Evolutionary conservation across 192 early-diverging fungal genomes (phyloP), one percentile per base, ranked within the genome.

Genomic region (Rhizoclosmatium sp.): DNA sequence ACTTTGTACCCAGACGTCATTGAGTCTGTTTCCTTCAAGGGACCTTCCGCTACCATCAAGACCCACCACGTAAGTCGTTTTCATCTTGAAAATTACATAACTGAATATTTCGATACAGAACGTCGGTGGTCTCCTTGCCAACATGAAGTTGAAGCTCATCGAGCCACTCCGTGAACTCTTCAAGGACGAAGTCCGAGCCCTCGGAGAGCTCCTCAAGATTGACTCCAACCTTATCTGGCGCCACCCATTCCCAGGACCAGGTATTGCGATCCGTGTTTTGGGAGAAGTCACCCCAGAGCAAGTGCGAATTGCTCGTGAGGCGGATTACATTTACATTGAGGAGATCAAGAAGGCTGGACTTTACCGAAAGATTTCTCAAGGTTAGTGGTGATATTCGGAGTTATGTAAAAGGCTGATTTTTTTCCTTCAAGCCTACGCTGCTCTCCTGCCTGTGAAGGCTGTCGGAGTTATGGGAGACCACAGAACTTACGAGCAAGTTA

Each of bases 401-500:
- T 51, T 14, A 23, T 78, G 46, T 54, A 59, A 78, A 23, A 47
- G 42, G 16, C 46, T 48, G 76, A 59, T 40, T 54, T 23, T 51
- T 58, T 51, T 2, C 3, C 47, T 60, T 68, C 40, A 64, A 84
- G 98, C 98, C 10, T 99, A 98, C 84, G 96, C 96, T 73, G 96
- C 96, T 14, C 86, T 99, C 40, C 85, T 99, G 59, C 96, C 96
- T 9, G 92, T 99, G 51, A 93, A 94, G 83, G 94, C 96, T 59
- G 98, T 99, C 42, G 98, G 98, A 65, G 98, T 99, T 69, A 99
- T 98, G 98, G 98, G 98, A 73, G 98, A 99, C 85, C 92, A 94
- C 89, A 92, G 98, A 70, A 99, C 98, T 3, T 99, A 99, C 78
- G 98, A 99, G 88, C 97, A 99, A 87, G 94, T 96, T 75, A 98